Evolutionary conservation across 345 rosid species (phyloP).

Genomic region (Syzygium aqueum): DNA sequence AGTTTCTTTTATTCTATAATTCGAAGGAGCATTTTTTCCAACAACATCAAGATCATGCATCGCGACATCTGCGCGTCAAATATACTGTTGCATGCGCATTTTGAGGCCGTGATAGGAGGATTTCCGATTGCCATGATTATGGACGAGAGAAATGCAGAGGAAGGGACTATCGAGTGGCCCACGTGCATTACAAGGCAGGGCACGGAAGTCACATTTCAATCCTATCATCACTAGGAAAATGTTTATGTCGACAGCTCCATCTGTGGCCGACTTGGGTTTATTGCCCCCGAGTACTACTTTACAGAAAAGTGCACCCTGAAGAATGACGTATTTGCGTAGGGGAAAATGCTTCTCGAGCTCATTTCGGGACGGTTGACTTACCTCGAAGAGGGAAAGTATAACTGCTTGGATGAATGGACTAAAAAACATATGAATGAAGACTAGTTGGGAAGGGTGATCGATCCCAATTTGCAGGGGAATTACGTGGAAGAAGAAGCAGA

Average conservation of each 20-base stretch:
- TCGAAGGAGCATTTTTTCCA: too few species aligned
- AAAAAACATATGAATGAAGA: not conserved
- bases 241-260: not conserved
- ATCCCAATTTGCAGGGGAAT: not conserved
- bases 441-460: not conserved
- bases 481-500: not conserved
- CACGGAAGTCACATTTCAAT: too few species aligned
- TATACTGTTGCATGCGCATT: not conserved
- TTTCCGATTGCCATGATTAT: rapidly evolving
- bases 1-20: too few species aligned
- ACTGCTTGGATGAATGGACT: not conserved
- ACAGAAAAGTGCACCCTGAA: not conserved
- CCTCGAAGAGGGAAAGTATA: rapidly evolving
- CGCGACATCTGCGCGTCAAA: not conserved
- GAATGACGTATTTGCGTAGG: not conserved
- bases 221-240: not conserved
- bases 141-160: not conserved
- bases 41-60: not conserved
- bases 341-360: not conserved
- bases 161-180: not conserved
- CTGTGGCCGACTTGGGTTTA: rapidly evolving
- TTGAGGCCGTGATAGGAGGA: not conserved
- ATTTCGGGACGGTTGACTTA: not conserved
- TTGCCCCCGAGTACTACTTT: rapidly evolving
- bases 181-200: too few species aligned